Evolutionary conservation across 768 basidiomycete genomes (phyloP), one percentile per base, ranked within the genome.

Genomic region (Phlebiopsis gigantea): DNA sequence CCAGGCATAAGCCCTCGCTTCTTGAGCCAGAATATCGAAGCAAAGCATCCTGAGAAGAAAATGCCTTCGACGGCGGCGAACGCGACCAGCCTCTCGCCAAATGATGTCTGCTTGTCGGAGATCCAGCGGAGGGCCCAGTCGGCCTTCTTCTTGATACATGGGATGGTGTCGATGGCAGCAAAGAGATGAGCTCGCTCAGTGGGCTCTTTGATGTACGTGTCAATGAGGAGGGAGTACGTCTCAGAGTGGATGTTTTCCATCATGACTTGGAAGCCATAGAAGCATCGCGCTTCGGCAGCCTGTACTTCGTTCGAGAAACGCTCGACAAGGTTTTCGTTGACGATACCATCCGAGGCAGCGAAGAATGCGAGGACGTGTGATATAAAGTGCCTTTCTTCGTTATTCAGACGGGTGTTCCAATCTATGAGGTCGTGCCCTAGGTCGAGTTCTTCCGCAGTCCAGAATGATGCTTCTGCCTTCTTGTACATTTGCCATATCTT

Each of bases 211-310:
- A 98, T 90, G 70, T 96, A 97, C 4, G 87, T 91, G 69, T 97
- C 93, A 65, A 98, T 95, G 63, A 98, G 85, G 34, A 97, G 83
- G 0, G 94, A 97, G 72, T 98, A 98, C 0, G 94, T 95, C 68
- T 98, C 94, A 2, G 93, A 94, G 72, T 98, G 95, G 39, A 98
- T 83, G 69, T 98, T 98, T 66, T 97, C 95, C 84, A 96, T 98
- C 94, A 97, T 97, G 64, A 98, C 91, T 69, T 98, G 94, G 75
- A 96, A 97, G 17, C 94, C 94, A 66, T 97, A 98, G 74, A 98
- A 98, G 69, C 91, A 97, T 2, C 94, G 86, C 5, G 93, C 94
- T 69, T 98, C 94, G 3, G 94, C 89, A 1, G 78, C 81, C 68
- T 97, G 94, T 3, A 98, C 91, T 68, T 98, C 95, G 54, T 83